Evolutionary conservation across 2,329 filamentous ascomycete species (phyloP).

Genomic region (Pestalotiopsis fici): DNA sequence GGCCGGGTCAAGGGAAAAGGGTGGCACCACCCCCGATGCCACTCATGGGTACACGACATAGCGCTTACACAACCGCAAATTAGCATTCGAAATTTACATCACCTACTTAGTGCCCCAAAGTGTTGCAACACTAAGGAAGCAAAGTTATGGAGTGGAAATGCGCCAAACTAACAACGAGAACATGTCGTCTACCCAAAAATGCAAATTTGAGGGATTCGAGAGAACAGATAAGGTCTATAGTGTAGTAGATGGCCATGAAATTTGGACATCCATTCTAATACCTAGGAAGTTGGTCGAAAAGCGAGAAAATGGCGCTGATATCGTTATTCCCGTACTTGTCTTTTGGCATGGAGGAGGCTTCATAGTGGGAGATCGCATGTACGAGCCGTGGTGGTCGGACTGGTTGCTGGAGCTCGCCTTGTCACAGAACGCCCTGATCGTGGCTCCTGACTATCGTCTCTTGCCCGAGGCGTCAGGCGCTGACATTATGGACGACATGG

Average conservation of each 20-base stretch:
- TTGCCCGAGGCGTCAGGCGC: conserved; percentile 46
- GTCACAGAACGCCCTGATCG: conserved; percentile 40
- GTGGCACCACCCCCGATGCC: too few species aligned
- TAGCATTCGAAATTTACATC: too few species aligned
- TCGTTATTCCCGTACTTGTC: not conserved
- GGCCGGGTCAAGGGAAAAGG: too few species aligned
- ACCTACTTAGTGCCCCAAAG: too few species aligned
- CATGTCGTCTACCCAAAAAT: not conserved
- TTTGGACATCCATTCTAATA: not conserved
- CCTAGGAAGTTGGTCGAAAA: not conserved
- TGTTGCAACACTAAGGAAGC: too few species aligned
- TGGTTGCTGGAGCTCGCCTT: conserved; percentile 39
- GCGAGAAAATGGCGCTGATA: not conserved
- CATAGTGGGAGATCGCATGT: conserved; percentile 5
- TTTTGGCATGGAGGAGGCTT: conserved; percentile 8
- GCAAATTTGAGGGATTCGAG: not conserved
- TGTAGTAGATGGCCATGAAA: not conserved
- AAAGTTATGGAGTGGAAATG: too few species aligned
- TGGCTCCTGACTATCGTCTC: conserved; percentile 51
- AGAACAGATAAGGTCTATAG: not conserved
- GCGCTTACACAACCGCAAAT: too few species aligned
- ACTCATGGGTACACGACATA: too few species aligned
- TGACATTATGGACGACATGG: conserved; percentile 47
- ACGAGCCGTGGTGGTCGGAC: conserved; percentile 7
- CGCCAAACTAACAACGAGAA: too few species aligned